These are phyloP conservation scores for Chernovozyma aurita DNA, from an alignment of 1,139 yeast species.

Conservation along the genomic window DNA sequence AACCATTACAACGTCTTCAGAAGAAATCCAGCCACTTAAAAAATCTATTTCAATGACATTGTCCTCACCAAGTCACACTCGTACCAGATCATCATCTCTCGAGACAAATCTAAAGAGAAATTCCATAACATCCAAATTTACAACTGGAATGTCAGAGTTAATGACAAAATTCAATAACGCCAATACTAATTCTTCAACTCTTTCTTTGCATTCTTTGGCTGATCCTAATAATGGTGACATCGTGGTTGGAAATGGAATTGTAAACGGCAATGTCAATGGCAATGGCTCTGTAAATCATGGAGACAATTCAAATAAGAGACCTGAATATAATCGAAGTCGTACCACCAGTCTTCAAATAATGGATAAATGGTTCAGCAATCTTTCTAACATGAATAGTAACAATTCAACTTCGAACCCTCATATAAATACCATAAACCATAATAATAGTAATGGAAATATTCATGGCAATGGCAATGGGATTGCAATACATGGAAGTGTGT, in stretches of 20 bases:
- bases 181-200: conserved; percentile 21
- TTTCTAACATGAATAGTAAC: conserved; percentile 11
- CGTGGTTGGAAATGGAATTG: conserved; percentile 9
- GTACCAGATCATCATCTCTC: conserved; percentile 38
- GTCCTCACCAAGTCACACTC: conserved; percentile 30
- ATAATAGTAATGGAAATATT: not conserved
- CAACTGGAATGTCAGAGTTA: conserved; percentile 38
- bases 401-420: not conserved
- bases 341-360: conserved; percentile 40
- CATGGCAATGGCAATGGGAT: not conserved
- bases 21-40: not conserved
- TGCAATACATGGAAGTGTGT: not conserved
- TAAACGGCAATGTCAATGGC: no score
- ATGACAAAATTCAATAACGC: conserved; percentile 36
- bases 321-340: conserved; percentile 28
- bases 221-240: conserved; percentile 11
- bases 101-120: conserved; percentile 24
- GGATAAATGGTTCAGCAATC: conserved; percentile 43
- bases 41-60: conserved; percentile 20
- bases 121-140: conserved; percentile 37
- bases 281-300: no score
- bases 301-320: conserved; percentile 14
- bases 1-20: not conserved
- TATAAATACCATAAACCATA: not conserved
- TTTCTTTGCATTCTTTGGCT: conserved; percentile 31